Conservation (phyloP, 495 filamentous ascomycete genomes). For the Trichoderma erinaceum region DNA sequence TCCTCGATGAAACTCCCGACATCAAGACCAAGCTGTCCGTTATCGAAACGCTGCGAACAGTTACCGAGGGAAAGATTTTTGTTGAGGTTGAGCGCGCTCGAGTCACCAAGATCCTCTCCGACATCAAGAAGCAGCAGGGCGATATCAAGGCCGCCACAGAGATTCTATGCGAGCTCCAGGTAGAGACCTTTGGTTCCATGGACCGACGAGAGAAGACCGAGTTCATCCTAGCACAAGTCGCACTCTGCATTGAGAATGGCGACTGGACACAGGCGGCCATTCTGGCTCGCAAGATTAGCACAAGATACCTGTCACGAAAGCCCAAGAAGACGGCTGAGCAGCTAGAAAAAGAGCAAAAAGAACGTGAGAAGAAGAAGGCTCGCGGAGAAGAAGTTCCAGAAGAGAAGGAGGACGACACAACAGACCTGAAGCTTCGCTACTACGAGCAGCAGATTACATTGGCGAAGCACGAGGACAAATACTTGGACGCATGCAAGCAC, state of each 20-base stretch:
- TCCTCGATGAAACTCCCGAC: constrained; percentile 72
- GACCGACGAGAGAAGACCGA: constrained; percentile 93
- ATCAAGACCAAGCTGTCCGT: constrained; percentile 82
- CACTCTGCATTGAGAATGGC: constrained; percentile 86
- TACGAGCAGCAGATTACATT: constrained; percentile 94
- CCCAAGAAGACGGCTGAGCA: constrained; percentile 83
- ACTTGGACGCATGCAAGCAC: constrained; percentile 94
- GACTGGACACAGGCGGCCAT: constrained; percentile 97
- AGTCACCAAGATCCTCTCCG: constrained; percentile 85
- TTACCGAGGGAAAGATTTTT: constrained; percentile 99
- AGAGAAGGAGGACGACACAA: constrained; percentile 81
- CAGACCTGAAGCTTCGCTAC: constrained; percentile 90
- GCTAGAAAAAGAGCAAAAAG: constrained; percentile 82
- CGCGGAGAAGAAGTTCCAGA: constrained; percentile 75
- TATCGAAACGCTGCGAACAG: constrained; percentile 90
- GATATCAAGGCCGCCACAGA: constrained; percentile 85
- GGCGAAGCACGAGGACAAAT: constrained; percentile 94
- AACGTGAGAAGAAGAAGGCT: constrained; percentile 66
- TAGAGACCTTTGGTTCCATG: constrained; percentile 99
- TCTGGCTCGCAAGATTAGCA: constrained; percentile 93
- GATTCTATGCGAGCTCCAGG: constrained; percentile 93
- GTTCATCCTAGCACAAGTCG: constrained; percentile 94
- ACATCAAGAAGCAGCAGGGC: constrained; percentile 94
- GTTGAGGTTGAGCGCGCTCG: constrained; percentile 97
- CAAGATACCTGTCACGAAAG: constrained; percentile 78